Evolutionary conservation across 2,329 filamentous ascomycete genomes (phyloP).

Genomic region (Rasamsonia emersonii): DNA sequence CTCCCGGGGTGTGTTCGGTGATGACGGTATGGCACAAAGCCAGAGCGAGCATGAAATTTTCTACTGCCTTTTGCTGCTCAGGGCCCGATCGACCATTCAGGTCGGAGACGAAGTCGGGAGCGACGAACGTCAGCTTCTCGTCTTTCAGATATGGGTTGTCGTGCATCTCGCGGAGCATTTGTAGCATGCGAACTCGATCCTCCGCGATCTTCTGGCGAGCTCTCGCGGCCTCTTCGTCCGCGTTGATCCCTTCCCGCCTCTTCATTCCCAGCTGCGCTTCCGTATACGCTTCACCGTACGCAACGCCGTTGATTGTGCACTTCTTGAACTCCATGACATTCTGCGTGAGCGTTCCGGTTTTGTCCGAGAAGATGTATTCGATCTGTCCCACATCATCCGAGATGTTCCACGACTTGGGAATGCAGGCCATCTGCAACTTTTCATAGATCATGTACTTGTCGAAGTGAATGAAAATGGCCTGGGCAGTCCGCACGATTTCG

Average conservation of each 20-base stretch:
- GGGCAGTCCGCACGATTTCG: constrained; percentile 86
- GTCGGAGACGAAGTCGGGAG: constrained; percentile 80
- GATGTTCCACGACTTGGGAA: constrained; percentile 98
- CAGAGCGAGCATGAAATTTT: constrained; percentile 88
- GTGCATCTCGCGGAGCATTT: constrained; percentile 63
- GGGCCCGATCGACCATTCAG: constrained; percentile 66
- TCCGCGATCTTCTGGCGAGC: constrained; percentile 69
- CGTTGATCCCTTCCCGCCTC: constrained; percentile 77
- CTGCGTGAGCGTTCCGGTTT: constrained; percentile 81
- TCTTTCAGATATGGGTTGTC: constrained; percentile 87
- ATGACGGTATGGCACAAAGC: constrained; percentile 97
- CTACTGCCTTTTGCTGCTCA: constrained; percentile 68
- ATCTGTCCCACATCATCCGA: constrained; percentile 97
- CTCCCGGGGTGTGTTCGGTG: constrained; percentile 79
- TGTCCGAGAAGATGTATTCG: constrained; percentile 97
- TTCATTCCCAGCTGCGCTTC: constrained; percentile 96
- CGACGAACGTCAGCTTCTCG: constrained; percentile 83
- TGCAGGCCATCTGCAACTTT: constrained; percentile 83
- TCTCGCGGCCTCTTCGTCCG: constrained; percentile 67
- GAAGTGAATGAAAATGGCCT: constrained; percentile 96
- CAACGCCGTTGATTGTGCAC: constrained; percentile 87
- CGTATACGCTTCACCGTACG: constrained; percentile 95
- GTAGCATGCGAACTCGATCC: constrained; percentile 65
- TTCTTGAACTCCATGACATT: constrained; percentile 99
- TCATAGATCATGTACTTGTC: constrained; percentile 97